Evolutionary conservation across 768 basidiomycete species (phyloP).

Genomic region (Amanita exitialis): DNA sequence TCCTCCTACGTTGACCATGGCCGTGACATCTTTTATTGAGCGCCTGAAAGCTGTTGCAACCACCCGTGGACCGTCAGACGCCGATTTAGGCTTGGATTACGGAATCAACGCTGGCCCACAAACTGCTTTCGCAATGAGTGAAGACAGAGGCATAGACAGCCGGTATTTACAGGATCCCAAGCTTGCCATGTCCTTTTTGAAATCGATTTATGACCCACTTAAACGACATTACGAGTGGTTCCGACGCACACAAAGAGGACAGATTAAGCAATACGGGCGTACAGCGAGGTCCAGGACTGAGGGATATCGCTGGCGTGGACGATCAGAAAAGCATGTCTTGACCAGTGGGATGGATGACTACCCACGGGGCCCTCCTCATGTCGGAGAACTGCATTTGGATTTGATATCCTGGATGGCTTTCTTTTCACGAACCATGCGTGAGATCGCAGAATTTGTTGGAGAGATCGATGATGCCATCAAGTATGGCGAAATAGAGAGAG

Average conservation of each 20-base stretch:
- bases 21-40: slow-evolving; percentile 80
- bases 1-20: slow-evolving; percentile 91
- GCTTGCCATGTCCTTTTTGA: slow-evolving; percentile 58
- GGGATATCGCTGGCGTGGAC: slow-evolving; percentile 91
- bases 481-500: slow-evolving; percentile 68
- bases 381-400: slow-evolving; percentile 90
- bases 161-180: slow-evolving; percentile 47
- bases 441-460: slow-evolving; percentile 79
- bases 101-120: slow-evolving; percentile 43
- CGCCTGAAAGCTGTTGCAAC: slow-evolving; percentile 42
- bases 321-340: slow-evolving; percentile 77
- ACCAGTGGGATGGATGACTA: slow-evolving; percentile 98
- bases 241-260: slow-evolving; percentile 85
- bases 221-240: slow-evolving; percentile 97
- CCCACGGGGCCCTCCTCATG: slow-evolving; percentile 80
- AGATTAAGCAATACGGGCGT: slow-evolving; percentile 84
- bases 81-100: slow-evolving; percentile 58
- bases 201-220: slow-evolving; percentile 72
- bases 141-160: slow-evolving; percentile 19
- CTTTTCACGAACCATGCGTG: slow-evolving; percentile 89
- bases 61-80: slow-evolving; percentile 35
- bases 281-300: slow-evolving; percentile 80
- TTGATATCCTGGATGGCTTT: slow-evolving; percentile 95
- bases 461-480: slow-evolving; percentile 77
- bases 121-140: slow-evolving; percentile 29